Percentiles rank a stretch among this genome's conserved stretches.
Evolutionary conservation across 352 stramenopile species (phyloP).

Genomic region (Phytopythium litorale): DNA sequence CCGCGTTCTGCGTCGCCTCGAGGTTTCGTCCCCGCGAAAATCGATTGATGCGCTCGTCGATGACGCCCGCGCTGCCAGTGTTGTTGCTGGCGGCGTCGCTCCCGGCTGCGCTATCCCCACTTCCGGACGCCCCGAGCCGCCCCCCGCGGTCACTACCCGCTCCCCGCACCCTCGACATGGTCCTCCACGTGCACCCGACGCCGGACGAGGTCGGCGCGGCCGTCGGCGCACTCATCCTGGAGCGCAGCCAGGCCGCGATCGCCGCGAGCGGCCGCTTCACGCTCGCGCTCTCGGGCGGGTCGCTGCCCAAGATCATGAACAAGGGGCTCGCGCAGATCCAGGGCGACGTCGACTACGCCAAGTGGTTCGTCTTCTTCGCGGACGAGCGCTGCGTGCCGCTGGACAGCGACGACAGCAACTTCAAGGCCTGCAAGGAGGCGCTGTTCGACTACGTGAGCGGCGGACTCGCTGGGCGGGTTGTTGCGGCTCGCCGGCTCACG

Average conservation of each 20-base stretch:
- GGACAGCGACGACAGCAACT: constrained; percentile 94
- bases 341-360: constrained; percentile 88
- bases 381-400: constrained; percentile 96
- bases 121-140: background rate
- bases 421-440: constrained; percentile 87
- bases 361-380: constrained; percentile 97
- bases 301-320: constrained; percentile 84
- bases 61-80: background rate
- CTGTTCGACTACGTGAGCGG: constrained; percentile 83
- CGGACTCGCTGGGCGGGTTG: background rate
- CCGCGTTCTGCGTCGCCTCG: background rate
- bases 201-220: constrained; percentile 55
- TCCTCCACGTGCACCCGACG: constrained; percentile 48
- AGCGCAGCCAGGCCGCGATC: constrained; percentile 66
- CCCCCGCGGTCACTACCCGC: background rate
- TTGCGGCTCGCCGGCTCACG: background rate
- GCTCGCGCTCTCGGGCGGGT: constrained; percentile 85
- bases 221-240: constrained; percentile 59
- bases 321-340: constrained; percentile 76
- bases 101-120: background rate
- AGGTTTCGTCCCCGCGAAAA: background rate
- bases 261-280: constrained; percentile 60
- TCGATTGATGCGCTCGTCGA: background rate
- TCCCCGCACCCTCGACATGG: constrained; percentile 20
- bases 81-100: background rate